Evolutionary conservation across 139 green algal genomes (phyloP).

Genomic region (Coelastrella sp.): DNA sequence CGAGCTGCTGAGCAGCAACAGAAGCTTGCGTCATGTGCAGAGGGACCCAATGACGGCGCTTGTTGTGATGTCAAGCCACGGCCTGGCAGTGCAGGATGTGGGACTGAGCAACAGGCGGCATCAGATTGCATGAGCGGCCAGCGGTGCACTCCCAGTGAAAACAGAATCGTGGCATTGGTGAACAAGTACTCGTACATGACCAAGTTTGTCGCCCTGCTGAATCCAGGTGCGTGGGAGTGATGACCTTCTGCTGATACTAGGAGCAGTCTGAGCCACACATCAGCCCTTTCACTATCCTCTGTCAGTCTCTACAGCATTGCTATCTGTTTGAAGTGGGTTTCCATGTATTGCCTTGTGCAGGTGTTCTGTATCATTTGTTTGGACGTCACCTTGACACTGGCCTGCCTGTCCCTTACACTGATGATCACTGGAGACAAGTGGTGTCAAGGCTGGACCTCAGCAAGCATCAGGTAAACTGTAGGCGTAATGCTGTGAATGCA

Average conservation of each 20-base stretch:
- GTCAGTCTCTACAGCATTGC: too few species aligned
- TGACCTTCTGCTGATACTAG: too few species aligned
- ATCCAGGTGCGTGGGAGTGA: conserved; percentile 5
- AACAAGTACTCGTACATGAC: conserved; percentile 3
- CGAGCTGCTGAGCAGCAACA: not conserved
- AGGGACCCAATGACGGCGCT: not conserved
- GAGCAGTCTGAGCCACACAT: too few species aligned
- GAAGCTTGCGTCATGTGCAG: not conserved
- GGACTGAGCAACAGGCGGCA: not conserved
- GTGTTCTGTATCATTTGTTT: conserved; percentile 33
- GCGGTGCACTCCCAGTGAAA: not conserved
- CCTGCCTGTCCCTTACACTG: conserved; percentile 9
- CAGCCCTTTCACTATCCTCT: too few species aligned
- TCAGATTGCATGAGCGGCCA: not conserved
- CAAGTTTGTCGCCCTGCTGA: not conserved
- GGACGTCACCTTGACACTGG: conserved; percentile 38
- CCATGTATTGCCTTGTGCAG: not conserved
- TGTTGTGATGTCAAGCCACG: not conserved
- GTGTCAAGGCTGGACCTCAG: not conserved
- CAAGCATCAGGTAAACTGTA: conserved; percentile 19
- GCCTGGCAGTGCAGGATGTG: not conserved
- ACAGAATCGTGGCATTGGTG: not conserved
- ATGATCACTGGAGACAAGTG: conserved; percentile 35
- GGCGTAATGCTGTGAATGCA: too few species aligned
- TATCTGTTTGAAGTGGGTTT: not conserved